Evolutionary conservation across 192 early-diverging fungal genomes (phyloP), one percentile per base, ranked within the genome.

Genomic region (Coemansia sp.): DNA sequence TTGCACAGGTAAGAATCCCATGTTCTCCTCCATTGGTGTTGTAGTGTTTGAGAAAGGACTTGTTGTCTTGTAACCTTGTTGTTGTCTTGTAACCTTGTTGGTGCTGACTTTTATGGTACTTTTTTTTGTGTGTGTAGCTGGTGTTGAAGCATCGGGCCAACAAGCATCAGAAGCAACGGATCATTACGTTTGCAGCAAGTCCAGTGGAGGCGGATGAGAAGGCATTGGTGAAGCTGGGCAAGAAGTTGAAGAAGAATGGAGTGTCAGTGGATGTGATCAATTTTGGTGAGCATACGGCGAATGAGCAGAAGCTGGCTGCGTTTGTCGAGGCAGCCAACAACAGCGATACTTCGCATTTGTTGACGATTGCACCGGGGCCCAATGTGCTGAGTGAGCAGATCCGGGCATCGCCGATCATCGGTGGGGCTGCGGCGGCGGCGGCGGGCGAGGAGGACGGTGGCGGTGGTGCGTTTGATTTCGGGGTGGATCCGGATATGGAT

Each of bases 221-320:
- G 64, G 75, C 91, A 25, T 64, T 98, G 23, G 85, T 93, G 22
- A 84, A 81, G 60, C 63, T 98, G 38, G 95, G 84, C 48, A 96
- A 96, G 78, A 95, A 94, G 60, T 80, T 94, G 46, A 96, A 96
- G 67, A 98, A 98, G 82, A 98, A 98, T 76, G 92, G 89, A 51
- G 82, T 98, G 30, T 91, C 91, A 7, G 84, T 98, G 10, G 95
- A 98, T 56, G 75, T 98, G 7, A 60, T 98, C 34, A 94, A 90
- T 64, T 98, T 98, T 83, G 94, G 95, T 47, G 91, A 96, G 67
- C 86, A 91, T 43, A 57, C 75, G 3, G 81, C 83, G 39, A 98
- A 98, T 55, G 88, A 89, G 22, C 51, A 84, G 22, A 94, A 93
- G 73, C 75, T 98, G 27, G 82, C 91, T 20, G 90, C 90, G 4